phyloP scores from a whole-genome alignment of 768 basidiomycete species.

The Termitomyces titanicus region DNA sequence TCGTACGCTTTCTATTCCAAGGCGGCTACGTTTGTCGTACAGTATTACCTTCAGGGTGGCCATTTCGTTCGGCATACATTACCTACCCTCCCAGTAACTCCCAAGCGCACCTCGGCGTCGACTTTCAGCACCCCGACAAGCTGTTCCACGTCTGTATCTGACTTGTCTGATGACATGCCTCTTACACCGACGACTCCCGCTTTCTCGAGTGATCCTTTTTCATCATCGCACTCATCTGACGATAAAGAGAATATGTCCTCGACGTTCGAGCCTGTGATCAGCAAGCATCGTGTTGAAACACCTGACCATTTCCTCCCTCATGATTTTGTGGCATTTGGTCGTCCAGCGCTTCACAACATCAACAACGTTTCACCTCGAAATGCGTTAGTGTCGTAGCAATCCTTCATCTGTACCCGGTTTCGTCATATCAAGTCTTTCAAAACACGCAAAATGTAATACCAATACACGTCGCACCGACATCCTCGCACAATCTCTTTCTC shows the following conservation, averaged over 20 bases:
- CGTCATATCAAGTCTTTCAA: conserved; percentile 42
- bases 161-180: conserved; percentile 81
- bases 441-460: conserved; percentile 81
- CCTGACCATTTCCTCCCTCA: conserved; percentile 78
- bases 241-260: conserved; percentile 81
- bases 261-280: conserved; percentile 69
- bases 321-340: conserved; percentile 77
- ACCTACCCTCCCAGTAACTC: conserved; percentile 63
- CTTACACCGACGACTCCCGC: conserved; percentile 74
- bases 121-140: conserved; percentile 72
- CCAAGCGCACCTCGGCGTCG: conserved; percentile 51
- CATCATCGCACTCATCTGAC: conserved; percentile 47
- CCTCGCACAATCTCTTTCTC: conserved; percentile 58
- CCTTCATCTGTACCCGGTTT: conserved; percentile 31
- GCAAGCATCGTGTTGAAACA: conserved; percentile 65
- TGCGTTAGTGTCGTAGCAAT: conserved; percentile 55
- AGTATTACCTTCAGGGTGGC: conserved; percentile 90
- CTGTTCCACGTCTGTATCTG: conserved; percentile 67
- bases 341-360: conserved; percentile 73
- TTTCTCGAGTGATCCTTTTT: conserved; percentile 58
- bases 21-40: conserved; percentile 89
- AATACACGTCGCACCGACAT: conserved; percentile 64
- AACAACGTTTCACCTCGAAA: conserved; percentile 66
- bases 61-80: conserved; percentile 54
- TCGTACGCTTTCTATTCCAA: conserved; percentile 96